Conservation (phyloP, 2,329 filamentous ascomycete species). For the Rutstroemia sp. region DNA sequence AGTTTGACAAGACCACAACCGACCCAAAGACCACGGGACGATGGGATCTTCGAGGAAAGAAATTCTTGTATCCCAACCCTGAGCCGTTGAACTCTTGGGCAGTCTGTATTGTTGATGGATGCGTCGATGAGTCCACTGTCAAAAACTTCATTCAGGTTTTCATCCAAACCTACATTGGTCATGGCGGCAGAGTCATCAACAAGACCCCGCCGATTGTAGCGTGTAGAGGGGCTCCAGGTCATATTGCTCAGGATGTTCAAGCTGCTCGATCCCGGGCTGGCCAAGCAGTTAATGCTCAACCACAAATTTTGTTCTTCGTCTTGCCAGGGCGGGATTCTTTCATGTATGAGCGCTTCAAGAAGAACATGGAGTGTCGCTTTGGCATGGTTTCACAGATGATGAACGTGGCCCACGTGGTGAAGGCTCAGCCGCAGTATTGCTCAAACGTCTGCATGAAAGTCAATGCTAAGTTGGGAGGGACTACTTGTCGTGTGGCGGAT, state of each 20-base stretch:
- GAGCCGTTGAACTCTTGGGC: constrained; percentile 65
- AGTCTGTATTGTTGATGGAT: constrained; percentile 57
- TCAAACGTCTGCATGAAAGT: constrained; percentile 96
- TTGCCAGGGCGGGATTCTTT: constrained; percentile 63
- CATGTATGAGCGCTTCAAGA: constrained; percentile 81
- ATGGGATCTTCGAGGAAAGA: constrained; percentile 81
- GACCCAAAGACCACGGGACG: constrained; percentile 64
- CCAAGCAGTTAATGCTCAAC: constrained; percentile 27
- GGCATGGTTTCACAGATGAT: constrained; percentile 78
- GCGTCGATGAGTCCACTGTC: constrained; percentile 40
- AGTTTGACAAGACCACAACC: constrained; percentile 44
- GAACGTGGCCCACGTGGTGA: constrained; percentile 60
- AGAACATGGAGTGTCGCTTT: constrained; percentile 76
- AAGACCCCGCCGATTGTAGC: constrained; percentile 36
- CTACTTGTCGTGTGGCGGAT: constrained; percentile 44
- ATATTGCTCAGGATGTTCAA: constrained; percentile 13
- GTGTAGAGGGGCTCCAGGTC: constrained; percentile 4
- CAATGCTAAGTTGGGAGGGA: constrained; percentile 88
- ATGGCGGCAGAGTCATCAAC: constrained; percentile 51
- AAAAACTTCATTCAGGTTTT: constrained; percentile 54
- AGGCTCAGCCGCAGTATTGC: constrained; percentile 72
- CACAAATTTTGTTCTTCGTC: constrained; percentile 76
- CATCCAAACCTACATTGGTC: constrained; percentile 48
- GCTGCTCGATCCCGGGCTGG: constrained; percentile 15
- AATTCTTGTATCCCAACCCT: constrained; percentile 62